Evolutionary conservation across 345 rosid genomes (phyloP), one percentile per base, ranked within the genome.

Genomic region (Atalantia buxifolia): DNA sequence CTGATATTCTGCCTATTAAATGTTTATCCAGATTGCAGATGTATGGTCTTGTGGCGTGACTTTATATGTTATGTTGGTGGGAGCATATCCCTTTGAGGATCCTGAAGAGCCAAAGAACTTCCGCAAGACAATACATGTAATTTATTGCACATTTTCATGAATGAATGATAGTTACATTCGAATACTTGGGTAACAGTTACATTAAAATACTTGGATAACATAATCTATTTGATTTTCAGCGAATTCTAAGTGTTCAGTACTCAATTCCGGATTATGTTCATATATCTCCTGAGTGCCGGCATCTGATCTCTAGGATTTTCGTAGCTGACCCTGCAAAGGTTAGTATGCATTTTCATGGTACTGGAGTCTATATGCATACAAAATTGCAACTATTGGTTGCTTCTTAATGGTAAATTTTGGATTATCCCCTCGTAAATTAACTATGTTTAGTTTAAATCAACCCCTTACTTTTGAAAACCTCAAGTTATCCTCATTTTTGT

Each of bases 11-110:
- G 48, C 19, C 42, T 18, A 56, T 55, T 9, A 27, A 40, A 67
- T 71, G 38, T 73, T 68, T 69, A 62, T 73, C 65, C 93, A 93
- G 99, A 85, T 94, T 86, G 99, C 99, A 24, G 99, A 96, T 85
- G 99, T 96, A 40, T 97, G 99, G 98, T 97, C 99, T 27, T 97
- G 99, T 78, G 98, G 99, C 21, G 99, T 97, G 69, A 97, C 99
- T 73, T 77, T 97, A 65, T 97, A 92, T 57, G 99, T 97, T 16
- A 97, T 97, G 99, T 81, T 94, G 76, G 99, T 94, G 67, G 99
- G 99, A 85, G 95, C 98, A 18, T 97, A 94, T 83, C 99, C 99
- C 72, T 97, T 97, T 4, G 99, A 97, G 88, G 98, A 94, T 80
- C 98, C 99, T 1, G 97, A 90, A 19, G 98, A 94, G 78, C 99